phyloP scores from a whole-genome alignment of 1,139 yeast species.

The Candida sanyaensis region DNA sequence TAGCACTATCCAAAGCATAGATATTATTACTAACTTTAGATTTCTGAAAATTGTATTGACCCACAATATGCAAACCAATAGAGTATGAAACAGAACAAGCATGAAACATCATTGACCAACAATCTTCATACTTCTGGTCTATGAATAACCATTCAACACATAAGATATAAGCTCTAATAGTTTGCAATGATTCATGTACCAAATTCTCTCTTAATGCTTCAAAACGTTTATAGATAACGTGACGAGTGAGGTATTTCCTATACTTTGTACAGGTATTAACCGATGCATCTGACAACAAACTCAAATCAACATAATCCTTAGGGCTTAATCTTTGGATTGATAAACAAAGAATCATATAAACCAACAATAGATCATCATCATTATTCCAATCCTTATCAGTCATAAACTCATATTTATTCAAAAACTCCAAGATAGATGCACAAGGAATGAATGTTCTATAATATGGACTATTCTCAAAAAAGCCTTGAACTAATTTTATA shows the following conservation, averaged over 20 bases:
- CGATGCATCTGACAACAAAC: constrained; percentile 18
- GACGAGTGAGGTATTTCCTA: constrained; percentile 30
- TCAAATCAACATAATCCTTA: constrained; percentile 30
- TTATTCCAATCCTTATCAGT: constrained; percentile 47
- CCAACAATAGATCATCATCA: constrained; percentile 50
- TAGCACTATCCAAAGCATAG: constrained; percentile 11
- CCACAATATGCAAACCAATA: constrained; percentile 52
- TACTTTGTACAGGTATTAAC: constrained; percentile 26
- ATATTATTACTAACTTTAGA: constrained; percentile 13
- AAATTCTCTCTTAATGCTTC: constrained; percentile 48
- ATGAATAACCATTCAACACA: constrained; percentile 53
- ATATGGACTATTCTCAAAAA: constrained; percentile 32
- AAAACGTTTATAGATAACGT: constrained; percentile 35
- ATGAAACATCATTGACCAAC: constrained; percentile 51
- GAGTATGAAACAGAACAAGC: constrained; percentile 52
- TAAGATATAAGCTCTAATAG: constrained; percentile 50
- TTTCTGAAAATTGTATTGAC: constrained; percentile 23
- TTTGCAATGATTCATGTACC: constrained; percentile 46
- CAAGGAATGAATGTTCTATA: constrained; percentile 36
- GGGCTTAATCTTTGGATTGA: constrained; percentile 43
- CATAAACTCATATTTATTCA: constrained; percentile 28
- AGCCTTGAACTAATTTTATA: constrained; percentile 29
- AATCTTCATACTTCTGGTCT: constrained; percentile 51
- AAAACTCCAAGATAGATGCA: constrained; percentile 27
- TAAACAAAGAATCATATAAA: constrained; percentile 46